Percentiles rank a stretch among this genome's conserved stretches.
phyloP scores from a whole-genome alignment of 345 rosid species.

The Capsella bursapastoris region DNA sequence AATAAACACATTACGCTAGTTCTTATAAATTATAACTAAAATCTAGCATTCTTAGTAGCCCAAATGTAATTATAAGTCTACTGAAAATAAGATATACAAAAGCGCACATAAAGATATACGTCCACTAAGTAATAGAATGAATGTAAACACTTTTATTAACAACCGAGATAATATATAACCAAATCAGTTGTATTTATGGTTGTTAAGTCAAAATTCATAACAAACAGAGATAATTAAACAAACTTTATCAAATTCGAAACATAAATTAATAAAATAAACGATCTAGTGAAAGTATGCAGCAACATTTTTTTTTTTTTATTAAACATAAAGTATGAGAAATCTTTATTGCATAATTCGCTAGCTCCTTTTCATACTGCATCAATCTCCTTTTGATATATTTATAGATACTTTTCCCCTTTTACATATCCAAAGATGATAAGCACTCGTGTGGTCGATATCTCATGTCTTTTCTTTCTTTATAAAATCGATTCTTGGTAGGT shows the following conservation, averaged over 20 bases:
- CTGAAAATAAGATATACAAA: background rate
- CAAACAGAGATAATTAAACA: background rate
- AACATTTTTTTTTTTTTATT: slow-evolving; percentile 17
- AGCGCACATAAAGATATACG: background rate
- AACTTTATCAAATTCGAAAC: slow-evolving; percentile 4
- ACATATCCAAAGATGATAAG: slow-evolving; percentile 22
- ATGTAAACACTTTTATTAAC: background rate
- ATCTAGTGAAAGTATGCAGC: slow-evolving; percentile 16
- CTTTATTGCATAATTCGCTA: slow-evolving; percentile 36
- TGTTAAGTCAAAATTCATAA: background rate
- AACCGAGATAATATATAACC: background rate
- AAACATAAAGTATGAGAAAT: slow-evolving; percentile 4
- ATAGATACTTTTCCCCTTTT: background rate
- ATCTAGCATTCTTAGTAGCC: background rate
- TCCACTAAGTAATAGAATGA: background rate
- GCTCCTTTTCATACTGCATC: slow-evolving; percentile 23
- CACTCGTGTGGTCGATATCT: slow-evolving; percentile 41
- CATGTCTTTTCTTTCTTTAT: slow-evolving; percentile 19
- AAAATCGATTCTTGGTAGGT: slow-evolving; percentile 35
- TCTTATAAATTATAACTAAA: background rate
- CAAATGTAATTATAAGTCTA: background rate
- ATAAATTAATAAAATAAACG: slow-evolving; percentile 1
- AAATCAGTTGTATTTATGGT: background rate
- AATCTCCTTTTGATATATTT: slow-evolving; percentile 18
- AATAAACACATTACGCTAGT: slow-evolving; percentile 2